Percentiles rank a stretch among this genome's conserved stretches.
Evolutionary conservation across 495 filamentous ascomycete genomes (phyloP).

Genomic region (Aspergillus biplanus): DNA sequence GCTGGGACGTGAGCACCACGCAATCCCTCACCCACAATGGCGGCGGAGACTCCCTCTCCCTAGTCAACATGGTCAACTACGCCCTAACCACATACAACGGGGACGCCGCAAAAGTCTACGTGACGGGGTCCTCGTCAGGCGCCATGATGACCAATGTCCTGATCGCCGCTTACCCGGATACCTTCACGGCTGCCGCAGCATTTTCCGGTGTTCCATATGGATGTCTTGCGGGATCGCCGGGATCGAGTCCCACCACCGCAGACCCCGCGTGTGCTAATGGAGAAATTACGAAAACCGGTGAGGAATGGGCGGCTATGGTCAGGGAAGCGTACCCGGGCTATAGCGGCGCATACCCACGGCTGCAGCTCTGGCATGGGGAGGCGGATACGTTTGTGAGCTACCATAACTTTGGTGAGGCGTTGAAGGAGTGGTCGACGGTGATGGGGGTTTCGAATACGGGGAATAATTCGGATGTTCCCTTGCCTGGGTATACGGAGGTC

Average conservation of each 20-base stretch:
- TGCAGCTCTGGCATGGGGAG: conserved; percentile 58
- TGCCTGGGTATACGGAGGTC: conserved; percentile 51
- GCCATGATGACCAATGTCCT: conserved; percentile 46
- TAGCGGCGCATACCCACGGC: conserved; percentile 51
- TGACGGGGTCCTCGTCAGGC: conserved; percentile 57
- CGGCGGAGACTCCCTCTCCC: conserved; percentile 55
- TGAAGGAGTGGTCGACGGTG: conserved; percentile 60
- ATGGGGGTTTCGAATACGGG: conserved; percentile 37
- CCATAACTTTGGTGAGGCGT: conserved; percentile 50
- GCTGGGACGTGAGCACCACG: conserved; percentile 59
- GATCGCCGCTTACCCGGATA: conserved; percentile 58
- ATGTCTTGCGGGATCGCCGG: conserved; percentile 46
- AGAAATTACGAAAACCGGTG: conserved; percentile 40
- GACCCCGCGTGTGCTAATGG: conserved; percentile 57
- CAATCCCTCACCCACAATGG: conserved; percentile 52
- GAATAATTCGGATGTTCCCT: conserved; percentile 41
- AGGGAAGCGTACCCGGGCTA: conserved; percentile 55
- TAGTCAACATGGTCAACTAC: conserved; percentile 61
- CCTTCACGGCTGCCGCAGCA: conserved; percentile 56
- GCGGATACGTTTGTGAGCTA: conserved; percentile 48
- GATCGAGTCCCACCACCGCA: conserved; percentile 30
- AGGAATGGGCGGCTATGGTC: conserved; percentile 54
- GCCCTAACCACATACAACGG: conserved; percentile 50
- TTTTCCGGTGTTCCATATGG: conserved; percentile 64
- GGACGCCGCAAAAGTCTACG: conserved; percentile 51